Evolutionary conservation across 2,329 filamentous ascomycete genomes (phyloP).

Genomic region (Epichloe hybrida): DNA sequence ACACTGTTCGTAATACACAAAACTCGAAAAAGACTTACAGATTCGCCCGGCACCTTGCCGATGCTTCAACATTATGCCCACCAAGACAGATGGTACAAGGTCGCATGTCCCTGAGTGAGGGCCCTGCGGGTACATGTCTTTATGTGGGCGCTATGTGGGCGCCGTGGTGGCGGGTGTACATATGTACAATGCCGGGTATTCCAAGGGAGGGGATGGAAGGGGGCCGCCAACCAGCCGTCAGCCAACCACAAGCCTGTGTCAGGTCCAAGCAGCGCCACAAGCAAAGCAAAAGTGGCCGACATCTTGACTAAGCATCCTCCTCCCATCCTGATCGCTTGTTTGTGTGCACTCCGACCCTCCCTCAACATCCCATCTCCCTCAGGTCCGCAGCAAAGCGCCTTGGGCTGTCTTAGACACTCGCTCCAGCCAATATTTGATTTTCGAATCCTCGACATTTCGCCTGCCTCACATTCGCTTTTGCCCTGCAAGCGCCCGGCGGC

Average conservation of each 20-base stretch:
- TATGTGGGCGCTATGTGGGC: background rate
- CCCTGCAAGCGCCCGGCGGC: background rate
- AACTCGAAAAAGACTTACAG: too few relatives aligned
- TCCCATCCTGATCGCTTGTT: background rate
- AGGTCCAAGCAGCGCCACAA: background rate
- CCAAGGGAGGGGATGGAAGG: background rate
- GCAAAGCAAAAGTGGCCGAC: background rate
- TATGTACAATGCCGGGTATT: background rate
- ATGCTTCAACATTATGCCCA: too few relatives aligned
- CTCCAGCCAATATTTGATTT: background rate
- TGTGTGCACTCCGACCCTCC: background rate
- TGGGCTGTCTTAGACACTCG: background rate
- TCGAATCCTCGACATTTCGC: background rate
- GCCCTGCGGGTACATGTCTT: background rate
- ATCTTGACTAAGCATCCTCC: background rate
- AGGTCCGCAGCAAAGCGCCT: background rate
- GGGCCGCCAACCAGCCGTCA: background rate
- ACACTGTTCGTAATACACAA: background rate
- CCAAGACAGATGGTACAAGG: too few relatives aligned
- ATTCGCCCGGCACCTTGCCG: too few relatives aligned
- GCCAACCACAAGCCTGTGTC: slow-evolving; percentile 1
- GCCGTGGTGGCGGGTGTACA: too few relatives aligned
- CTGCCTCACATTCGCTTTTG: background rate
- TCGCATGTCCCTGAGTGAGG: too few relatives aligned
- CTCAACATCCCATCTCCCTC: background rate